A percentile compares a stretch with the other conserved stretches of the same genome.
phyloP scores from a whole-genome alignment of 169 alveolate species.

The Plasmodium gonderi region DNA sequence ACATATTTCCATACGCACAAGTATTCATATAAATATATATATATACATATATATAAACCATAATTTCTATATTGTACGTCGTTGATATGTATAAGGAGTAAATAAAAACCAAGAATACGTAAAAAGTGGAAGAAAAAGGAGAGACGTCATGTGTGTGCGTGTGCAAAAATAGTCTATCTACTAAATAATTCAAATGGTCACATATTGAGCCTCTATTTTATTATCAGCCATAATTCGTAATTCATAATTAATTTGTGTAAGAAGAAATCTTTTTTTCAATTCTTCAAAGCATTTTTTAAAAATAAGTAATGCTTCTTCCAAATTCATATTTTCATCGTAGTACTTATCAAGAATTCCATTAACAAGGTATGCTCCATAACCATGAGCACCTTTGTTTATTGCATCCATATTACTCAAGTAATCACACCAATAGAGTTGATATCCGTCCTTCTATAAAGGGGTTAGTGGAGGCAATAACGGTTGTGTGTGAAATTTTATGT shows the following conservation, averaged over 20 bases:
- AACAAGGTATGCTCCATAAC: constrained; percentile 92
- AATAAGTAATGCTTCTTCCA: constrained; percentile 89
- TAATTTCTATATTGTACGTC: too few species aligned
- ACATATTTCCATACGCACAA: neutral
- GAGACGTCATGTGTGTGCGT: too few species aligned
- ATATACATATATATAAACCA: neutral
- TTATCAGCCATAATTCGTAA: constrained; percentile 79
- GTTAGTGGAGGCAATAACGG: neutral
- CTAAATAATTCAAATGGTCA: constrained; percentile 31
- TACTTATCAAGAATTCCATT: constrained; percentile 91
- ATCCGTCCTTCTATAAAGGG: constrained; percentile 85
- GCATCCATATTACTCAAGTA: constrained; percentile 89
- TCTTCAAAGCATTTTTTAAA: constrained; percentile 90
- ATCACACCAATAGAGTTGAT: constrained; percentile 92
- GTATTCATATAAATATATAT: neutral
- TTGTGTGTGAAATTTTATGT: neutral
- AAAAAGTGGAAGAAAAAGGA: neutral
- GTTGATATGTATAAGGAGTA: too few species aligned
- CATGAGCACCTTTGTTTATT: constrained; percentile 92
- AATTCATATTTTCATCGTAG: constrained; percentile 87
- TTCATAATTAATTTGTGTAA: constrained; percentile 86
- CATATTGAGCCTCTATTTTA: constrained; percentile 78
- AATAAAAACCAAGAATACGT: neutral
- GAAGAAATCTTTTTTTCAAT: constrained; percentile 89
- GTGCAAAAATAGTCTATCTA: neutral